phyloP scores from a whole-genome alignment of 768 basidiomycete species.

The Mycena capillaripes region DNA sequence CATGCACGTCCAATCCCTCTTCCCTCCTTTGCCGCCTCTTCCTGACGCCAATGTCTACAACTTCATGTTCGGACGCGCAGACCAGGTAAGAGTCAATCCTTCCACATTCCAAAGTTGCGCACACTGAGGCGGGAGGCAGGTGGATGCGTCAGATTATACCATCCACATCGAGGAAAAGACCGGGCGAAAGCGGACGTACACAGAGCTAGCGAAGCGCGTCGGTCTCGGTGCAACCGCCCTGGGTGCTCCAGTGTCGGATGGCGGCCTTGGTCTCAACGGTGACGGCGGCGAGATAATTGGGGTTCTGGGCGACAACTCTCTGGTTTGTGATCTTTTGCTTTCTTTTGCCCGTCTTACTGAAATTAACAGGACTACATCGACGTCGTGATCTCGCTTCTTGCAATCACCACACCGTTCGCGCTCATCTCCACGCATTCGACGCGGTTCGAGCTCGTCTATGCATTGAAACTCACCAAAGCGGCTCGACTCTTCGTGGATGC shows the following conservation, averaged over 20 bases:
- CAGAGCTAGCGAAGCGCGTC: conserved; percentile 66
- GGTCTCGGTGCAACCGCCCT: conserved; percentile 73
- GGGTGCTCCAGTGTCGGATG: conserved; percentile 56
- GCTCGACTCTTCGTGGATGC: conserved; percentile 70
- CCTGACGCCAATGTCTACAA: conserved; percentile 70
- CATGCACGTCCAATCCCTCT: conserved; percentile 73
- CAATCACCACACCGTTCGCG: conserved; percentile 65
- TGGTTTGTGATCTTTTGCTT: conserved; percentile 58
- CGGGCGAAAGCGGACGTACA: conserved; percentile 59
- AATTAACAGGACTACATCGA: conserved; percentile 65
- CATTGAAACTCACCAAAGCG: conserved; percentile 59
- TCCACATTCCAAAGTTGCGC: too few relatives aligned
- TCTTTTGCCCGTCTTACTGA: not conserved
- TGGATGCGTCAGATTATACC: conserved; percentile 67
- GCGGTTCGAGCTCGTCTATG: conserved; percentile 66
- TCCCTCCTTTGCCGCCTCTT: conserved; percentile 62
- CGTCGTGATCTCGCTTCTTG: conserved; percentile 63
- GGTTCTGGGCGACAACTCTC: conserved; percentile 77
- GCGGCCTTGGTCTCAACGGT: conserved; percentile 68
- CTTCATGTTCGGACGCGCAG: conserved; percentile 66
- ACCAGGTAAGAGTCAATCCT: conserved; percentile 47
- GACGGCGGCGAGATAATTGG: conserved; percentile 74
- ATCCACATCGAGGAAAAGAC: conserved; percentile 70
- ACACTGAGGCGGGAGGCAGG: conserved; percentile 21
- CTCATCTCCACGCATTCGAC: conserved; percentile 70